Evolutionary conservation across 2,329 filamentous ascomycete genomes (phyloP).

Genomic region (Phaeosphaeria sp.): DNA sequence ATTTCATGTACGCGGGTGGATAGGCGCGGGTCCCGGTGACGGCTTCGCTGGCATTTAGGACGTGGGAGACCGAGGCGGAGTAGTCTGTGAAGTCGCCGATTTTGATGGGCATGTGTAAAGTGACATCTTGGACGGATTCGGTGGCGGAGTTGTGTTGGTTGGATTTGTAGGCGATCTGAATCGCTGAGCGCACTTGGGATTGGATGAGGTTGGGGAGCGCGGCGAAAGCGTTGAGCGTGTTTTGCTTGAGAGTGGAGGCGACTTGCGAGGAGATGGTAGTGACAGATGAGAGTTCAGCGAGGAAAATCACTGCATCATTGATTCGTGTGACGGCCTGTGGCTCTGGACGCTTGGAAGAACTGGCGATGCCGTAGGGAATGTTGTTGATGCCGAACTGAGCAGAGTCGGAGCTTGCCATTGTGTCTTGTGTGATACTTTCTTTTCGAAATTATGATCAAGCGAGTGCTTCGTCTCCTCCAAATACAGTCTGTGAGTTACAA

Average conservation of each 20-base stretch:
- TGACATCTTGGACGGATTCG: conserved; percentile 49
- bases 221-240: conserved; percentile 58
- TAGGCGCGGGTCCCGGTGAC: conserved; percentile 27
- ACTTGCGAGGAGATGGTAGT: conserved; percentile 18
- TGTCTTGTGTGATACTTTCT: not conserved
- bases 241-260: conserved; percentile 35
- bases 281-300: conserved; percentile 51
- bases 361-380: conserved; percentile 41
- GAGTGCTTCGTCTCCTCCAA: too few relatives aligned
- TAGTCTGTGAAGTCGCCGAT: conserved; percentile 66
- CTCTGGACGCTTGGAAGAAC: conserved; percentile 21
- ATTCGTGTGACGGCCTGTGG: conserved; percentile 60
- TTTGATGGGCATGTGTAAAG: conserved; percentile 62
- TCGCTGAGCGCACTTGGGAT: conserved; percentile 48
- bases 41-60: conserved; percentile 56
- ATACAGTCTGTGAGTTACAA: too few relatives aligned
- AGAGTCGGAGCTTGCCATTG: conserved; percentile 29
- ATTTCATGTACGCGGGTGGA: conserved; percentile 38
- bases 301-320: conserved; percentile 59
- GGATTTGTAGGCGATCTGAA: conserved; percentile 46
- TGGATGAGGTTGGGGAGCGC: conserved; percentile 51
- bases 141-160: conserved; percentile 17
- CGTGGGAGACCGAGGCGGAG: conserved; percentile 61
- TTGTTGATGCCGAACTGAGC: conserved; percentile 41
- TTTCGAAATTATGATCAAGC: not conserved